Evolutionary conservation across 2,329 filamentous ascomycete genomes (phyloP), one percentile per base, ranked within the genome.

Genomic region (Pseudodiploospora longispora): DNA sequence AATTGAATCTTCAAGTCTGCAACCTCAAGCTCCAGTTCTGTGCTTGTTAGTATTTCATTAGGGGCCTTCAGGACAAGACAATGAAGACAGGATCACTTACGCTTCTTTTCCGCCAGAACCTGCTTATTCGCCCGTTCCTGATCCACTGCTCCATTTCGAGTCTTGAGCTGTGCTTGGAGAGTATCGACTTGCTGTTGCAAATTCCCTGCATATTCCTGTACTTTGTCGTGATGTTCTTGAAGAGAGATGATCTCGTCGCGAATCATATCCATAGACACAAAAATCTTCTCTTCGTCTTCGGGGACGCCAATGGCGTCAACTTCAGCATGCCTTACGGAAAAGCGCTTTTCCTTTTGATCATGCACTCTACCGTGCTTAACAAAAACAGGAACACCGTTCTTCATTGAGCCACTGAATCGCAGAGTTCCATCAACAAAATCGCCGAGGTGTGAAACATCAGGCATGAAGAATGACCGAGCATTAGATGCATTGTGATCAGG

Each of bases 241-340:
- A 79, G 64, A 46, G 71, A 71, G 41, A 74, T 59, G 36, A 78
- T 75, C 55, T 79, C 75, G 36, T 76, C 70, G 34, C 74, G 72
- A 62, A 79, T 76, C 71, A 78, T 78, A 71, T 78, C 75, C 67
- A 78, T 69, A 6, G 75, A 79, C 35, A 79, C 75, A 49, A 78
- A 77, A 30, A 78, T 78, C 50, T 72, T 70, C 56, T 76, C 70
- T 51, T 78, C 75, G 36, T 76, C 75, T 44, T 72, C 64, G 3
- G 74, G 69, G 6, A 78, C 60, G 39, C 69, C 64, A 19, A 78
- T 55, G 6, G 64, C 69, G 43, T 75, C 72, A n/a, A 78, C 64
- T 29, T 72, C 65, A 34, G 64, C 71, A 47, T 78, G 72, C 10
- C 65, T 49, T 6, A 46, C 53, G 4, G 50, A 55, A 2, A 62